Evolutionary conservation across 108 stramenopile genomes (phyloP), one percentile per base, ranked within the genome.

Genomic region (Pseudonitzschia multiseries): DNA sequence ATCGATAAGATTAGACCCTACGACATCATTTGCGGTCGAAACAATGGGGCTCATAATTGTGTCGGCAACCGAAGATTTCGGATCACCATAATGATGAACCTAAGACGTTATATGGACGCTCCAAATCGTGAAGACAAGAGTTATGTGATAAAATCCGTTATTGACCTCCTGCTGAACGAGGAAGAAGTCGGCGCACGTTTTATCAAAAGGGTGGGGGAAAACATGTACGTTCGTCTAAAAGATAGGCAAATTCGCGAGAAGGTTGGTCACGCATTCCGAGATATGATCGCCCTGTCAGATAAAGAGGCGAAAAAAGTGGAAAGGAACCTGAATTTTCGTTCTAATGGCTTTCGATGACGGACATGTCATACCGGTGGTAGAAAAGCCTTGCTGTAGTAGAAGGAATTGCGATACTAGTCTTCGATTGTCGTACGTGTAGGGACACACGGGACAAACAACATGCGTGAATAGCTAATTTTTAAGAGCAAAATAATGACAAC

Each of bases 11-110:
- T 53, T 27, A 43, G 70, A 40, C 81, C 81, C 17, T 78, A 76
- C 69, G 81, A 82, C 40, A 68, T 82, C 32, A 43, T 78, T 18
- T 82, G 77, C 57, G 73, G 77, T 27, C 68, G 73, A 21, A 64
- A 72, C 51, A 67, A 65, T 17, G 62, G 46, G 4, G 64, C 74
- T 20, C 79, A 75, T 50, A 83, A 83, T 40, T 60, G 65, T 36
- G 44, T 64, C 64, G 82, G 82, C 9, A 83, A 83, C 69, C 78
- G 78, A 33, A 42, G 82, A 41, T 74, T 83, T 28, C 73, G 78
- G 15, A 46, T 83, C 0, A 75, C 73, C 32, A 68, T 83, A 8
- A 67, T 63, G 41, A 50, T 78, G 65, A 42, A 75, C 52, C 24
- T 75, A 1, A 24, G 54, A 51, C 41, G 41, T 36, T 83, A 83